A percentile compares a stretch with the other conserved stretches of the same genome.
phyloP scores from a whole-genome alignment of 805 yeast species.

The Barnettozyma salicaria region DNA sequence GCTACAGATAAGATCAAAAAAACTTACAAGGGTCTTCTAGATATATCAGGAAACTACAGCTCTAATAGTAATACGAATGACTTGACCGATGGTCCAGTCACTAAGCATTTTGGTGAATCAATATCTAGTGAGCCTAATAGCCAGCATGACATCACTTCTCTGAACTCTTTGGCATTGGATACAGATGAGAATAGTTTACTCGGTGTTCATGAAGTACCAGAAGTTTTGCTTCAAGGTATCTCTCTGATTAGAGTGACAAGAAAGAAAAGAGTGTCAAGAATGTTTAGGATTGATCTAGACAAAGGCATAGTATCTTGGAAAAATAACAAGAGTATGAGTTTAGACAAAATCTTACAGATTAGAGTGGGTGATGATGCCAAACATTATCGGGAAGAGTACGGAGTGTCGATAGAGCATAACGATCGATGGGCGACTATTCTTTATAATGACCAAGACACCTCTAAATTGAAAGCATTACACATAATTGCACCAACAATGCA shows the following conservation, averaged over 20 bases:
- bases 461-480: conserved; percentile 73
- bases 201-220: conserved; percentile 36
- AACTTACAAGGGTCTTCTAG: conserved; percentile 15
- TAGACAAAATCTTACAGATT: conserved; percentile 62
- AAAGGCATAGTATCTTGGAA: conserved; percentile 55
- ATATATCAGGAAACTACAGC: no score
- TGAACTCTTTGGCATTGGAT: conserved; percentile 6
- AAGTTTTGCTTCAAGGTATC: conserved; percentile 50
- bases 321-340: conserved; percentile 36
- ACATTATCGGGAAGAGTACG: conserved; percentile 81
- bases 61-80: neutral
- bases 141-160: conserved; percentile 4
- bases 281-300: conserved; percentile 50
- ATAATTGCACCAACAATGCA: conserved; percentile 52
- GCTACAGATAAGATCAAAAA: conserved; percentile 14
- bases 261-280: conserved; percentile 55
- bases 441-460: conserved; percentile 52
- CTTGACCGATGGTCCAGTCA: conserved; percentile 22
- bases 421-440: conserved; percentile 76
- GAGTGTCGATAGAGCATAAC: conserved; percentile 59
- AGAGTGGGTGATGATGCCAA: conserved; percentile 65
- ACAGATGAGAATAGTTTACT: conserved; percentile 13
- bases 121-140: conserved; percentile 1
- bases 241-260: conserved; percentile 64
- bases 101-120: conserved; percentile 17